Evolutionary conservation across 805 yeast genomes (phyloP).

Genomic region (Teunomyces funiuensis): DNA sequence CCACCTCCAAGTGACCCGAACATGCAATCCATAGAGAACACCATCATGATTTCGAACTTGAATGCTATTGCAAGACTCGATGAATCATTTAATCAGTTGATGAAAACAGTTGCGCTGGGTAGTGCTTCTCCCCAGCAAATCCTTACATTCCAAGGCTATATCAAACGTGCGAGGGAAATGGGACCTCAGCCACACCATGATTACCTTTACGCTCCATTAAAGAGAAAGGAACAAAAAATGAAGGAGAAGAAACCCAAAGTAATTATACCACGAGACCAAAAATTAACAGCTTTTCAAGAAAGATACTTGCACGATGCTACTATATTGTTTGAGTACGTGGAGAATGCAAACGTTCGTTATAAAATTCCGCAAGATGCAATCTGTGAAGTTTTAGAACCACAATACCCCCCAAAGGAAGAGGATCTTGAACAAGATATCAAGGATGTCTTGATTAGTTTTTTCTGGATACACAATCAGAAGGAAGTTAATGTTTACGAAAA

Average conservation of each 20-base stretch:
- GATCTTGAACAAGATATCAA: conserved; percentile 19
- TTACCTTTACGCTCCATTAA: conserved; percentile 22
- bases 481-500: conserved; percentile 49
- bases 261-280: conserved; percentile 45
- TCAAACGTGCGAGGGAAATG: conserved; percentile 75
- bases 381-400: conserved; percentile 50
- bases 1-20: conserved; percentile 17
- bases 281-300: conserved; percentile 75
- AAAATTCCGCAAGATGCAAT: conserved; percentile 75
- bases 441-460: conserved; percentile 48
- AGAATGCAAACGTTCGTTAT: conserved; percentile 73
- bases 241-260: conserved; percentile 15
- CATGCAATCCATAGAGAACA: conserved; percentile 62
- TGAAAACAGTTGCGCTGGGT: conserved; percentile 87
- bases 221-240: conserved; percentile 15
- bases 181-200: conserved; percentile 53
- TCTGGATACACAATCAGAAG: conserved; percentile 50
- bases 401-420: conserved; percentile 5
- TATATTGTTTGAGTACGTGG: conserved; percentile 80
- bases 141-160: conserved; percentile 74
- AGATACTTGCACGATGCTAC: conserved; percentile 67
- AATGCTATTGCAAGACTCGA: conserved; percentile 80
- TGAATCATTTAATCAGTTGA: conserved; percentile 61
- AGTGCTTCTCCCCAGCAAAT: conserved; percentile 72
- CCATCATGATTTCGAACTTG: conserved; percentile 80